These are phyloP conservation scores for Castanea crenata DNA, from an alignment of 306 rosid genomes.

Conservation along the genomic window DNA sequence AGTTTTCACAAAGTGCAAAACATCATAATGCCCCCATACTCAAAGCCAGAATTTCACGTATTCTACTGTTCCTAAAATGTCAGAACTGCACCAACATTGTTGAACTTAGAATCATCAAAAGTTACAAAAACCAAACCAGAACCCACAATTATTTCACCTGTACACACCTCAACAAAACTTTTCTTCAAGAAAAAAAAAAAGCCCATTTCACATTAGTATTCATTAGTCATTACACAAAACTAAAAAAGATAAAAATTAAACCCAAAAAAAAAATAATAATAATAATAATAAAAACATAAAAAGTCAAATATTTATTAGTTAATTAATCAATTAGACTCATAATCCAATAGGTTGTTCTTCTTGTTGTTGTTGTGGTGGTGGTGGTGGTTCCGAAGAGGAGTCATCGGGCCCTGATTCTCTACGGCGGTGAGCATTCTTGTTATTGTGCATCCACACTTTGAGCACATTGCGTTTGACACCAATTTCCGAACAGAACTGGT, in stretches of 20 bases:
- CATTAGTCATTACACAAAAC: neutral
- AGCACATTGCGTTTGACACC: constrained; percentile 10
- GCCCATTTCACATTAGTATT: neutral
- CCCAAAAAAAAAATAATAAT: too few relatives aligned
- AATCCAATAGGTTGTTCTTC: constrained; percentile 5
- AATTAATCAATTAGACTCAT: too few relatives aligned
- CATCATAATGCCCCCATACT: neutral
- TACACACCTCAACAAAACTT: neutral
- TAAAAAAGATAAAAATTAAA: neutral
- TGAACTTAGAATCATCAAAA: neutral
- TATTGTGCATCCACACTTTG: constrained; percentile 13
- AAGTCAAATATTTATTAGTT: neutral
- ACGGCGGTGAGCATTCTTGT: constrained; percentile 20
- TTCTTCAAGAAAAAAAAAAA: neutral
- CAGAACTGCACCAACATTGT: neutral
- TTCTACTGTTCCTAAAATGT: neutral
- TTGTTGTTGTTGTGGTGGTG: neutral
- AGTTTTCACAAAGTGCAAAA: neutral
- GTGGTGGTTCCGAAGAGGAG: neutral
- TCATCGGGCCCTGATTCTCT: neutral
- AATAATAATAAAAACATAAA: neutral
- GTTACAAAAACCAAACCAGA: neutral
- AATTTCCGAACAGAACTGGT: constrained; percentile 1
- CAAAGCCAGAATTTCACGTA: too few relatives aligned
- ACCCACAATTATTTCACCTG: neutral